Evolutionary conservation across 2,329 filamentous ascomycete genomes (phyloP), one percentile per base, ranked within the genome.

Genomic region (Clarireedia homoeocarpa): DNA sequence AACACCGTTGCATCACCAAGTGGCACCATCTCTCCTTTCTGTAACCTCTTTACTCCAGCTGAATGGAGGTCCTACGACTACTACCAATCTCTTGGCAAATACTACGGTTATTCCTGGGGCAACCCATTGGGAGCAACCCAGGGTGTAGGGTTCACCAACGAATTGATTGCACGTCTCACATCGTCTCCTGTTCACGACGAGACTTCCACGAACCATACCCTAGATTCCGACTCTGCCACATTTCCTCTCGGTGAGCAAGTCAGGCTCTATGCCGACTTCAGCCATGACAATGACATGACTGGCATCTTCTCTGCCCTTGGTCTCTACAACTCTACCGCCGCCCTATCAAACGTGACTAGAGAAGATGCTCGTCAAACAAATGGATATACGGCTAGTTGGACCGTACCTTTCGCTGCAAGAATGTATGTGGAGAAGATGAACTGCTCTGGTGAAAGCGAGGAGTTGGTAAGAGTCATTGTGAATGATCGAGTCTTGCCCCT

Each of bases 391-490:
- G 82, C 89, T 0, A 79, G 85, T 14, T 92, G 88, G 85, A 81
- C 83, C 0, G 89, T 95, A 17, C 88, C 91, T 0, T 96, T 96
- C 71, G 88, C 80, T 0, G 85, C 82, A 17, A 77, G 91, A 53
- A 80, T 90, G 71, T 95, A 95, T 69, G 82, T 96, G 38, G 91
- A 96, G 77, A 94, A 92, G 77, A 84, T 96, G 81, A 72, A 71
- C 42, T 96, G 91, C 69, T 68, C 68, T 2, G 63, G 63, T 12
- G 69, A 72, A n/a, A 61, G 71, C 1, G 82, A 89, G 66, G 87
- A 94, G 70, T 75, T 86, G 52, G 88, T 96, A 10, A 79, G 91
- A 39, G 77, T 95, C 4, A 72, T 96, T 58, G 75, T 96, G 38
- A 96, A 96, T 71, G 90, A 95, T 66, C 80, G 89, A 24, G 89